phyloP scores from a whole-genome alignment of 1,139 yeast genomes.

The Kodamaea derodonti region DNA sequence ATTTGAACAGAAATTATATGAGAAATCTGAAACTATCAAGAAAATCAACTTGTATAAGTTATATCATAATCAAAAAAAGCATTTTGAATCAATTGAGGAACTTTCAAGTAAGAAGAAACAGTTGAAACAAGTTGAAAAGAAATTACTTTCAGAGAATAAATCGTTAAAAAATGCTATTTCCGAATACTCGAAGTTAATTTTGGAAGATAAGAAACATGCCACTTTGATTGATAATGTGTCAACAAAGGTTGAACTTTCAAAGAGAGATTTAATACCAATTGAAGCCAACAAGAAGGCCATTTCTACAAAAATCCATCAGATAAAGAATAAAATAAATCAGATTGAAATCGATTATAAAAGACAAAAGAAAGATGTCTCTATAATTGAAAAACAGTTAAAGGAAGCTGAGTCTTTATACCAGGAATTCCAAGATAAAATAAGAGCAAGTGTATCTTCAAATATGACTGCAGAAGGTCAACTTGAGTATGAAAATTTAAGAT shows the following conservation, averaged over 20 bases:
- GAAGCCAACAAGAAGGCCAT: conserved; percentile 51
- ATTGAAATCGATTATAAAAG: conserved; percentile 49
- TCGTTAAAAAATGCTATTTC: conserved; percentile 31
- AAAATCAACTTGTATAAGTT: conserved; percentile 60
- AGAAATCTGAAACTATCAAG: conserved; percentile 44
- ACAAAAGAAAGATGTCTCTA: conserved; percentile 44
- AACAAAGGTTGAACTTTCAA: conserved; percentile 40
- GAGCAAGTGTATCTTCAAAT: conserved; percentile 21
- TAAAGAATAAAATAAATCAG: conserved; percentile 51
- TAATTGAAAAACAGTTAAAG: conserved; percentile 45
- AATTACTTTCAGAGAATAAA: conserved; percentile 20
- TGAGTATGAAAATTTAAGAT: conserved; percentile 61
- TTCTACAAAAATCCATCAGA: conserved; percentile 43
- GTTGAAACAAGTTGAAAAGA: conserved; percentile 26
- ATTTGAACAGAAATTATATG: conserved; percentile 55
- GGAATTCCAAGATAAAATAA: conserved; percentile 37
- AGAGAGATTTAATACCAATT: conserved; percentile 53
- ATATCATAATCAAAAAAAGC: conserved; percentile 58
- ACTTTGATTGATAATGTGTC: conserved; percentile 36
- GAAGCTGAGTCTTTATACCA: conserved; percentile 42
- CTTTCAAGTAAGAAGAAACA: conserved; percentile 22
- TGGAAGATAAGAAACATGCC: conserved; percentile 39
- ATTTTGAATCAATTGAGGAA: conserved; percentile 25
- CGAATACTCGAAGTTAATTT: conserved; percentile 45
- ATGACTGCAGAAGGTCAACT: conserved; percentile 50